Percentiles rank a stretch among this genome's conserved stretches.
Evolutionary conservation across 2,329 filamentous ascomycete species (phyloP).

Genomic region (Hypomyces perniciosus): DNA sequence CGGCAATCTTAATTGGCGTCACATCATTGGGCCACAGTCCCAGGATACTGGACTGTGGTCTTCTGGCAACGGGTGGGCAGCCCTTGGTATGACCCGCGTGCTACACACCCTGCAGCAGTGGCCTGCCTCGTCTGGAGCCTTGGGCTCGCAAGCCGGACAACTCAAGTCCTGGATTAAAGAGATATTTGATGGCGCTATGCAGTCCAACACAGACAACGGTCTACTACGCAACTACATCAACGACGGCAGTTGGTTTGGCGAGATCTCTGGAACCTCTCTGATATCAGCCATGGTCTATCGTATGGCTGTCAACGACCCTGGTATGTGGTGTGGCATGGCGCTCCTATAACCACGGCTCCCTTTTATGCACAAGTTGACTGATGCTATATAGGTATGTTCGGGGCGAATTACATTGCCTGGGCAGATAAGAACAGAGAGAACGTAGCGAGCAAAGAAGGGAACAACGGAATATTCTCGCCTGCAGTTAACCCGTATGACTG

Average conservation of each 20-base stretch:
- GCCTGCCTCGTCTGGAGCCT: constrained; percentile 2
- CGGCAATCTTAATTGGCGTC: constrained; percentile 12
- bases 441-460: constrained; percentile 2
- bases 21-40: constrained; percentile 15
- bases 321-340: too few species aligned
- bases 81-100: constrained; percentile 14
- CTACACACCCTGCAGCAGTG: constrained; percentile 14
- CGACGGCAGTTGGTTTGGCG: constrained; percentile 13
- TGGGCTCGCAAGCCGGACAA: constrained; percentile 1
- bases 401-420: constrained; percentile 12
- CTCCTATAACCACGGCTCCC: too few species aligned
- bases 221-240: constrained; percentile 13
- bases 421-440: constrained; percentile 8
- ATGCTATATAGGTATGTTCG: constrained; percentile 11
- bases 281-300: constrained; percentile 12
- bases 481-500: constrained; percentile 12
- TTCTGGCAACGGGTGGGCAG: constrained; percentile 13
- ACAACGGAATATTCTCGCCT: constrained; percentile 7
- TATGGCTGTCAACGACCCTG: constrained; percentile 14
- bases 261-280: constrained; percentile 12
- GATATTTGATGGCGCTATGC: constrained; percentile 13
- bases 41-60: constrained; percentile 15
- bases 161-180: constrained; percentile 14
- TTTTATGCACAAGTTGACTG: too few species aligned
- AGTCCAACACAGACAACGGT: constrained; percentile 6